These are phyloP conservation scores for Pythium biforme DNA, from an alignment of 352 stramenopile species.

Conservation along the genomic window DNA sequence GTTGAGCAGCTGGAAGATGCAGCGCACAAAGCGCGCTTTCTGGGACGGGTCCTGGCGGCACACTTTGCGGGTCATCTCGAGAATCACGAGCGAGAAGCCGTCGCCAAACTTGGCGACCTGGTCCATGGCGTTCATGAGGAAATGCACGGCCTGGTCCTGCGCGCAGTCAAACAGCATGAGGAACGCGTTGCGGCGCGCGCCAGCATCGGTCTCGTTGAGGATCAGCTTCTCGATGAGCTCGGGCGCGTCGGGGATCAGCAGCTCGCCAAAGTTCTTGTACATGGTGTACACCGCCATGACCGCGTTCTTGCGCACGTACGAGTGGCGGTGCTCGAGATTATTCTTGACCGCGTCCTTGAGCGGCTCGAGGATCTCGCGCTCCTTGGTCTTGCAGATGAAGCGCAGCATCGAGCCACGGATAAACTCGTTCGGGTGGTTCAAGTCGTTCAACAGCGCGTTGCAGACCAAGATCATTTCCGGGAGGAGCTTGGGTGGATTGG, in stretches of 20 bases:
- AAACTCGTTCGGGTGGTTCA: conserved; percentile 99
- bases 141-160: conserved; percentile 97
- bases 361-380: conserved; percentile 93
- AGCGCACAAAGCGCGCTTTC: conserved; percentile 99
- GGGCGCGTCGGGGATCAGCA: conserved; percentile 96
- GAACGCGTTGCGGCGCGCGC: conserved; percentile 97
- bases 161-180: conserved; percentile 99
- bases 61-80: conserved; percentile 98
- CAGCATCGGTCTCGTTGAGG: conserved; percentile 93
- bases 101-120: conserved; percentile 95
- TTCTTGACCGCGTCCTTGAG: conserved; percentile 92
- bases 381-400: conserved; percentile 99
- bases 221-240: conserved; percentile 98
- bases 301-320: conserved; percentile 99
- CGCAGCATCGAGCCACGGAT: conserved; percentile 98
- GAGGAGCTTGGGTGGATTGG: conserved; percentile 91
- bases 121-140: conserved; percentile 97
- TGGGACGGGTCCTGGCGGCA: conserved; percentile 97
- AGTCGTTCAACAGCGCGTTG: conserved; percentile 99
- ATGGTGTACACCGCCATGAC: conserved; percentile 98
- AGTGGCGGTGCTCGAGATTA: conserved; percentile 98
- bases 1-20: conserved; percentile 98
- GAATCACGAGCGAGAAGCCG: conserved; percentile 98
- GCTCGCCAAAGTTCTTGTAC: conserved; percentile 94
- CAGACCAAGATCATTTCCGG: conserved; percentile 99